A percentile compares a stretch with the other conserved stretches of the same genome.
These are phyloP conservation scores for Rhizopogon vesiculosus DNA, from an alignment of 768 basidiomycete genomes.

Conservation along the genomic window DNA sequence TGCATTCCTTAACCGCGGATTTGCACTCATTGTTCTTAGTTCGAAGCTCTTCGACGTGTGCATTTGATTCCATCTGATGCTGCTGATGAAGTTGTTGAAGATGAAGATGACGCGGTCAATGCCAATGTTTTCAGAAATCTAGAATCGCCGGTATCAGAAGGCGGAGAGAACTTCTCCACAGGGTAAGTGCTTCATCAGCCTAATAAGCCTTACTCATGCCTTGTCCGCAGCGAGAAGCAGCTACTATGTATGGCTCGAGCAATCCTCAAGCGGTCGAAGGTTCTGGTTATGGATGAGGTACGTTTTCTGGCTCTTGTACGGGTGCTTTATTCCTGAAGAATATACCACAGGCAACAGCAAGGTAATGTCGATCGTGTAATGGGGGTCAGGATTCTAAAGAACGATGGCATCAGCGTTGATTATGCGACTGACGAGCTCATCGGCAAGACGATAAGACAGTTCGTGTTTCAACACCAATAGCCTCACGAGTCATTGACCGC, in stretches of 20 bases:
- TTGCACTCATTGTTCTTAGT: slow-evolving; percentile 36
- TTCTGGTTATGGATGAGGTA: slow-evolving; percentile 85
- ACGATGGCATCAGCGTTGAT: slow-evolving; percentile 46
- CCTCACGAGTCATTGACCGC: background rate
- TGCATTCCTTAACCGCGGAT: background rate
- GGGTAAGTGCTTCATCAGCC: slow-evolving; percentile 40
- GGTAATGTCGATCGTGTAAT: slow-evolving; percentile 27
- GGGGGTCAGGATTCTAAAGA: background rate
- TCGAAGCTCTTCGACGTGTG: slow-evolving; percentile 78
- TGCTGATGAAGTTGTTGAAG: slow-evolving; percentile 36
- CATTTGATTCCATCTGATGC: slow-evolving; percentile 68
- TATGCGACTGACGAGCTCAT: slow-evolving; percentile 89
- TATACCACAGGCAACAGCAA: slow-evolving; percentile 57
- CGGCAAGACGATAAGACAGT: slow-evolving; percentile 77
- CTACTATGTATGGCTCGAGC: slow-evolving; percentile 88
- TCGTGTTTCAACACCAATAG: slow-evolving; percentile 19
- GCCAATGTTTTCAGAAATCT: slow-evolving; percentile 73
- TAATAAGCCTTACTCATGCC: slow-evolving; percentile 9
- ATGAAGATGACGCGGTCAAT: slow-evolving; percentile 45
- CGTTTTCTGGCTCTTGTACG: slow-evolving; percentile 8
- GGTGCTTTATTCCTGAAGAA: slow-evolving; percentile 2
- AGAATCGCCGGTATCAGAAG: slow-evolving; percentile 73
- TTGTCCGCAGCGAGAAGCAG: slow-evolving; percentile 60
- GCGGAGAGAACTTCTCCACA: slow-evolving; percentile 89
- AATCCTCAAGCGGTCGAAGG: slow-evolving; percentile 71